Base-by-base conservation (phyloP, 2,329 filamentous ascomycete genomes). In the Fusarium buharicum region DNA sequence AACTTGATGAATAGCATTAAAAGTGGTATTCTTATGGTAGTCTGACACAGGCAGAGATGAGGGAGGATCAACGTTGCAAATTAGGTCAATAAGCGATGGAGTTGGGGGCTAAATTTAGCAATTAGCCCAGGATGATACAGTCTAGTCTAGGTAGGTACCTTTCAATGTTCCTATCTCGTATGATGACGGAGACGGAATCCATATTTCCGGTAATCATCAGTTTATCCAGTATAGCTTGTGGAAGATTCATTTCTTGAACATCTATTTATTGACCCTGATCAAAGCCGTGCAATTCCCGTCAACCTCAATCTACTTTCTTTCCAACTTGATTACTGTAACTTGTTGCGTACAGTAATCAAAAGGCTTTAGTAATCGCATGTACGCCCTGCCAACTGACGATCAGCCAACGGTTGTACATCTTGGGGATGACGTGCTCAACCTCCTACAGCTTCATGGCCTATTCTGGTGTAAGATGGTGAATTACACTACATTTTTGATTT, bases 61-160 rank as follows among this genome's bases (percentile, higher is more conserved):
- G 55, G 51, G 50, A 28, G 52, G 51, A 52, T 18, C 52, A 49
- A 44, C 45, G 52, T 64, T 67, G 65, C 54, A 70, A 69, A 68
- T 70, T 68, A 70, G 66, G 68, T 44, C 68, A 59, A 61, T 46
- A 58, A 52, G 45, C 50, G 54, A 62, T 53, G 62, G 51, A 62
- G 52, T 39, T 70, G 46, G 44, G 68, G 64, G 68, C 66, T 70
- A 70, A 70, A 67, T 70, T 70, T 70, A 70, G 67, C 57, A 63
- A 65, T 50, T 55, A 38, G 55, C 41, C 62, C 50, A 59, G 61
- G 62, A 51, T 50, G 40, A 55, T 34, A 17, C 18, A 20, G 5
- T 24, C 22, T 24, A 8, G 22, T 24, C 22, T 24, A 24, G 8
- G 6, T 24, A 24, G 6, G n/a, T n/a, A n/a, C 22, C 4, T 24